A percentile compares a stretch with the other conserved stretches of the same genome.
Conservation (phyloP, 192 early-diverging fungal species). For the Funneliformis geosporum region DNA sequence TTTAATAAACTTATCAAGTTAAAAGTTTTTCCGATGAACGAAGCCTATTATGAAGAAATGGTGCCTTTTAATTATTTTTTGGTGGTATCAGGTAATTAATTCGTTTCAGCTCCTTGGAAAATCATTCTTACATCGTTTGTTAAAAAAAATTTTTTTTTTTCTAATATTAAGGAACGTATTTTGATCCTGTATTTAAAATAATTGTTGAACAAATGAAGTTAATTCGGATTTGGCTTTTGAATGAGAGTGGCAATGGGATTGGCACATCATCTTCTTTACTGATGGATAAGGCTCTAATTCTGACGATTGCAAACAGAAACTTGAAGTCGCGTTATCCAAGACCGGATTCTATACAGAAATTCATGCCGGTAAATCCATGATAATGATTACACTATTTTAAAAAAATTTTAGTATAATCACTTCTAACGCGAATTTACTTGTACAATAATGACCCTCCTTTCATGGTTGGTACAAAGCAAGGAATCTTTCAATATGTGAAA, state of each 20-base stretch:
- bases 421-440: background rate
- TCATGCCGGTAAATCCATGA: conserved; percentile 35
- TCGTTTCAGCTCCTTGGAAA: background rate
- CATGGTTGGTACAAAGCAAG: conserved; percentile 44
- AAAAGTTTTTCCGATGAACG: conserved; percentile 27
- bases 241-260: too few species aligned
- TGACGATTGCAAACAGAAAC: background rate
- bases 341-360: conserved; percentile 28
- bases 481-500: conserved; percentile 47
- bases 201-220: conserved; percentile 23
- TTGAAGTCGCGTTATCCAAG: background rate
- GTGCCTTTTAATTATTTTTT: conserved; percentile 31
- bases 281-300: conserved; percentile 36
- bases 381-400: background rate
- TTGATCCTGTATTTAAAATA: conserved; percentile 36
- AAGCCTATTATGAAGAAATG: conserved; percentile 25
- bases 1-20: conserved; percentile 26
- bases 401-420: background rate
- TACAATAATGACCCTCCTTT: conserved; percentile 30
- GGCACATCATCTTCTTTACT: conserved; percentile 47
- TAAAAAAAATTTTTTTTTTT: conserved; percentile 4
- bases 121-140: background rate
- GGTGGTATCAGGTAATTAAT: conserved; percentile 36
- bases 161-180: conserved; percentile 38
- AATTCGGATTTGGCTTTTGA: conserved; percentile 37